Conservation (phyloP, 345 rosid species). For the Eutrema japonicum region DNA sequence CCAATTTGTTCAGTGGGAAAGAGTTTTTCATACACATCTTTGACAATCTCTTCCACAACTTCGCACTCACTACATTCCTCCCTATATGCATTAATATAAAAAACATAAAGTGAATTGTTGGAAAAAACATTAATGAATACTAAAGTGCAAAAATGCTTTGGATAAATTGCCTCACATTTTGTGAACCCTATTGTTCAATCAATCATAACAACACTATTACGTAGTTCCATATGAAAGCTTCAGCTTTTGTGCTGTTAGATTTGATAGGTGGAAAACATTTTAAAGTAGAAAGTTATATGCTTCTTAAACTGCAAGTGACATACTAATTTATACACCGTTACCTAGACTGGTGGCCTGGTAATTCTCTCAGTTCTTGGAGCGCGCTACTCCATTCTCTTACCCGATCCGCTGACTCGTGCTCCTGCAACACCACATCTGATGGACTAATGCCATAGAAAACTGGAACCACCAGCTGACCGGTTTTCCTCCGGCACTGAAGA, state of each 20-base stretch:
- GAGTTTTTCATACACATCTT: conserved; percentile 5
- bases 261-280: background rate
- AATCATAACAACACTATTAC: background rate
- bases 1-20: background rate
- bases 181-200: background rate
- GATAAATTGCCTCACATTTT: background rate
- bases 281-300: background rate
- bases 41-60: conserved; percentile 34
- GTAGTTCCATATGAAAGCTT: background rate
- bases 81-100: conserved; percentile 1
- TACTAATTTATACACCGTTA: background rate
- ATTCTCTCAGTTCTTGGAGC: background rate
- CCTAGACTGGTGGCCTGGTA: conserved; percentile 15
- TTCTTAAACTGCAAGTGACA: background rate
- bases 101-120: background rate
- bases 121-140: background rate
- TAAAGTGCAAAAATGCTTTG: background rate
- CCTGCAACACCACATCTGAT: background rate
- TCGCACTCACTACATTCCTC: background rate
- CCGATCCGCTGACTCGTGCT: conserved; percentile 4
- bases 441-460: conserved; percentile 31
- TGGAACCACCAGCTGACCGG: conserved; percentile 18
- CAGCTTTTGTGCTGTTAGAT: background rate
- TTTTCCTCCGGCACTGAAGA: background rate
- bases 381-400: conserved; percentile 10